These are phyloP conservation scores for Pseudogymnoascus sp. DNA, from an alignment of 2,329 filamentous ascomycete species.

Conservation along the genomic window DNA sequence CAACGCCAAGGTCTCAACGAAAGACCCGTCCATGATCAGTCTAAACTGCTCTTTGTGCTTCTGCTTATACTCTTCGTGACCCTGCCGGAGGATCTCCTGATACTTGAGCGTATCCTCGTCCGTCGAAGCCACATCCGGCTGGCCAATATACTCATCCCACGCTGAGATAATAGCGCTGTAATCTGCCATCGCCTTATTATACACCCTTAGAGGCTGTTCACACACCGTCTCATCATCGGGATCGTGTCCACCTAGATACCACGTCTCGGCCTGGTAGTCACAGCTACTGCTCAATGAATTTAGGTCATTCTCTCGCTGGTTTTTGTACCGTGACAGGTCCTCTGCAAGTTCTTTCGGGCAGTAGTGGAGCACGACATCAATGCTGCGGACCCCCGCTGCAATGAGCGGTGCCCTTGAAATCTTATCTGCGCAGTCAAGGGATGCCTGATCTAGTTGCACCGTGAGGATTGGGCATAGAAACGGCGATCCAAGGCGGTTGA, in stretches of 20 bases:
- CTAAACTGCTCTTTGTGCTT: background rate
- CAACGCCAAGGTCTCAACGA: background rate
- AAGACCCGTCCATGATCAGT: background rate
- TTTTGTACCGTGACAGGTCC: background rate
- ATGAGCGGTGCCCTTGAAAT: conserved; percentile 2
- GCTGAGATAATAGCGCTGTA: background rate
- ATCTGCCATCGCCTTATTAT: background rate
- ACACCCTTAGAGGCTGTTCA: too few species aligned
- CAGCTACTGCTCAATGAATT: background rate
- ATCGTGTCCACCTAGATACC: too few species aligned
- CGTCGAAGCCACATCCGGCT: background rate
- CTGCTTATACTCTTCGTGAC: background rate
- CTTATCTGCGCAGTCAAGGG: background rate
- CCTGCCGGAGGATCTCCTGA: background rate
- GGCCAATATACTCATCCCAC: background rate
- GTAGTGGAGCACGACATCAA: conserved; percentile 2
- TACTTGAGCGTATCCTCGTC: background rate
- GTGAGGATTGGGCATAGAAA: background rate
- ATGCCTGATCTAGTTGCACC: conserved; percentile 1
- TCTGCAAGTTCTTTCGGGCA: background rate
- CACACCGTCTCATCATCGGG: too few species aligned
- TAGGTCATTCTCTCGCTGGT: background rate
- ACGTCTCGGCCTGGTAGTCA: too few species aligned
- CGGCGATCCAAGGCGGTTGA: conserved; percentile 1
- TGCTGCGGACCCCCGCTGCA: background rate